Evolutionary conservation across 495 filamentous ascomycete species (phyloP), one percentile per base, ranked within the genome.

Genomic region (Aspergillus asperescens): DNA sequence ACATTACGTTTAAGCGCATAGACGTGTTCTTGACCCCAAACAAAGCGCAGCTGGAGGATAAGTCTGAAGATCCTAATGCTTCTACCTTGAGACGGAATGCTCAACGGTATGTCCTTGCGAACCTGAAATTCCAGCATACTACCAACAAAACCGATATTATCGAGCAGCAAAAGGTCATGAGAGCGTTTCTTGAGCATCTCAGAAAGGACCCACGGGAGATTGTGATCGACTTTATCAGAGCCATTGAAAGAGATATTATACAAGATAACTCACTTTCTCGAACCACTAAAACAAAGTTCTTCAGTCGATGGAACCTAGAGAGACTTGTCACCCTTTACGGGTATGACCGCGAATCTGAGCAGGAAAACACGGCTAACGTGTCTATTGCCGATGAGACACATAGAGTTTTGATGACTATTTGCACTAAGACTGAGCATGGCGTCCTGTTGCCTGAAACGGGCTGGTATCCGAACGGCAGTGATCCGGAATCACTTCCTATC

Each of bases 1-100:
- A 85, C 42, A 81, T 81, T 48, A 89, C 85, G 4, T 84, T 92
- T 52, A 88, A 86, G 64, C 79, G 81, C 4, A 65, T 96, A 8
- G 83, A 80, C 19, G 61, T 71, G 22, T 79, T 79, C 22, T 62
- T 80, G 31, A 71, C 62, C 1, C 68, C 72, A 10, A 73, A 65
- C 24, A 77, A 74, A 50, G 60, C 62, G 7, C 64, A 69, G 39
- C 64, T 76, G 3, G 80, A 81, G 27, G 76, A 79, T 7, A 71
- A 68, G 22, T 58, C 73, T 0, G 79, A 83, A 57, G 77, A 81
- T 19, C 63, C 59, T 6, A 76, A 79, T 53, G 79, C 80, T 50
- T 83, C 87, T 6, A 87, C 88, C 1, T 71, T 93, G n/a, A 74
- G 90, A 29, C 81, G 84, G 5, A 86, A 85, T 68, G 85, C 90